Evolutionary conservation across 2,329 filamentous ascomycete species (phyloP).

Genomic region (Penicillium sp.): DNA sequence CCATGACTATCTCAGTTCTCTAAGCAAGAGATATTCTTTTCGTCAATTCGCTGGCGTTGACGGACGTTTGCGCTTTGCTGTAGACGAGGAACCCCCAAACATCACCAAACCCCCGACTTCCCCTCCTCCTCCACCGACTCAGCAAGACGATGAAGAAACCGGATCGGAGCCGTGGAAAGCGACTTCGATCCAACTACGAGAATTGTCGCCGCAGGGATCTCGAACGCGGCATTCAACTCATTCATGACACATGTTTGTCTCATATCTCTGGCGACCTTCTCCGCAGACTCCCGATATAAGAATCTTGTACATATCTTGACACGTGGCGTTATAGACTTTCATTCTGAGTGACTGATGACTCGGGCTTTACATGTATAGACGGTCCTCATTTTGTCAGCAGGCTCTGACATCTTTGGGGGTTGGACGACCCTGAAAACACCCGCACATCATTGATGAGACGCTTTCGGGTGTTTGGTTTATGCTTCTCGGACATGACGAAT

Average conservation of each 20-base stretch:
- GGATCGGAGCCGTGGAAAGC: conserved; percentile 17
- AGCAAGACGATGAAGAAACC: background rate
- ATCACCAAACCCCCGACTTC: background rate
- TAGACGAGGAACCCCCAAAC: conserved; percentile 25
- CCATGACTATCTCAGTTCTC: conserved; percentile 19
- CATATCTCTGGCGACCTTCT: conserved; percentile 3
- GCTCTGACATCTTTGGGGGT: background rate
- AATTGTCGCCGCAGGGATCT: conserved; percentile 6
- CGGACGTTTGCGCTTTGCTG: conserved; percentile 27
- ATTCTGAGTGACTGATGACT: background rate
- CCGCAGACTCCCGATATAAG: no score
- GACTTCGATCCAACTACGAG: conserved; percentile 15
- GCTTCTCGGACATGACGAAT: no score
- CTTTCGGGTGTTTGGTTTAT: no score
- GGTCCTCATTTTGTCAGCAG: background rate
- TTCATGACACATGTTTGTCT: background rate
- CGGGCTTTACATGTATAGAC: conserved; percentile 2
- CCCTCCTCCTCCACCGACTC: background rate
- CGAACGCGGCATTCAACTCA: background rate
- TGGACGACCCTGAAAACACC: no score
- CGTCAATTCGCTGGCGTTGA: conserved; percentile 27
- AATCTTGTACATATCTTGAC: conserved; percentile 1
- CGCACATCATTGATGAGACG: no score
- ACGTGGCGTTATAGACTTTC: background rate
- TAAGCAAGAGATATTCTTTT: conserved; percentile 30